These are phyloP conservation scores for Ogataea dorogensis DNA, from an alignment of 805 yeast genomes.

Conservation along the genomic window DNA sequence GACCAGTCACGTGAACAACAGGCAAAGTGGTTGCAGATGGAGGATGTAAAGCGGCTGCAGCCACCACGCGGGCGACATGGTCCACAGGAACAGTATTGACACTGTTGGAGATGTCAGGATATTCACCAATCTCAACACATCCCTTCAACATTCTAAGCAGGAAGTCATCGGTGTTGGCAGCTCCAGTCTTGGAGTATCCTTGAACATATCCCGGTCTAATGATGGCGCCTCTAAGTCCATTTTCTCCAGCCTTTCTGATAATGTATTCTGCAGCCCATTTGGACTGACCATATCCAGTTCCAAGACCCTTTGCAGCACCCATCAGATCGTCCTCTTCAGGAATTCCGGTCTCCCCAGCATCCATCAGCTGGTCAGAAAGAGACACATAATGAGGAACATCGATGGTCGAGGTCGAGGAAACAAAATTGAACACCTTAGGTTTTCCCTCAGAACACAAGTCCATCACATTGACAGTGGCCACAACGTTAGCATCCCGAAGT, in stretches of 20 bases:
- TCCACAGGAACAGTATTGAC: slow-evolving; percentile 98
- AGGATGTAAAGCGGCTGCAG: slow-evolving; percentile 79
- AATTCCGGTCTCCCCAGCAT: slow-evolving; percentile 68
- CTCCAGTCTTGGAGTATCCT: slow-evolving; percentile 81
- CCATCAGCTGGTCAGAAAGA: slow-evolving; percentile 66
- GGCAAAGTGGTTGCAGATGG: slow-evolving; percentile 47
- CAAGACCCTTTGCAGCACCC: slow-evolving; percentile 80
- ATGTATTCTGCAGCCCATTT: slow-evolving; percentile 97
- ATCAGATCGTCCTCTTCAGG: slow-evolving; percentile 78
- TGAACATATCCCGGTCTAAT: slow-evolving; percentile 96
- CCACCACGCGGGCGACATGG: slow-evolving; percentile 91
- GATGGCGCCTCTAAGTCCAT: slow-evolving; percentile 85
- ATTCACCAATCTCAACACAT: slow-evolving; percentile 78
- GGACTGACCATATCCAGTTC: slow-evolving; percentile 95
- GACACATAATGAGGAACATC: slow-evolving; percentile 81
- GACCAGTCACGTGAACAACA: slow-evolving; percentile 96
- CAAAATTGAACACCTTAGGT: slow-evolving; percentile 84
- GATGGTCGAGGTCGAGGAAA: slow-evolving; percentile 90
- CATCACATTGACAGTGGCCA: slow-evolving; percentile 82
- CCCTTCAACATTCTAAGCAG: slow-evolving; percentile 93
- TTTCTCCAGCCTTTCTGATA: slow-evolving; percentile 80
- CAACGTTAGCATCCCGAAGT: slow-evolving; percentile 88
- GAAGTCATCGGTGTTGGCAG: slow-evolving; percentile 96
- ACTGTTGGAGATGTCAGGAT: slow-evolving; percentile 81
- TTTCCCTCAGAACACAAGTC: slow-evolving; percentile 75